phyloP scores from a whole-genome alignment of 2,329 filamentous ascomycete species.

The Cordyceps pruinosa region DNA sequence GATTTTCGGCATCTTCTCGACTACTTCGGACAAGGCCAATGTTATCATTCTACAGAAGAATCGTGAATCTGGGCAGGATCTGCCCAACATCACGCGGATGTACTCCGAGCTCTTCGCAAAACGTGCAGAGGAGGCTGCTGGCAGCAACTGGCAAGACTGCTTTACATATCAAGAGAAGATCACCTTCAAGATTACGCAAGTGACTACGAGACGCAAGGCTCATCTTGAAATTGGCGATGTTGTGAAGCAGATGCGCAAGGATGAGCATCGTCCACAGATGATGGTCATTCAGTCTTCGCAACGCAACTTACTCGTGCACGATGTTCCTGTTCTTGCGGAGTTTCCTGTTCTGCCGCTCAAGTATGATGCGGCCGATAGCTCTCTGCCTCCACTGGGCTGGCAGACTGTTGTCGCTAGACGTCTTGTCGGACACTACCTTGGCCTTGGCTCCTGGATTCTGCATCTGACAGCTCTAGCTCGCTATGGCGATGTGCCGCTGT shows the following conservation, averaged over 20 bases:
- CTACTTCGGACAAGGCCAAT: slow-evolving; percentile 69
- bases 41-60: slow-evolving; percentile 82
- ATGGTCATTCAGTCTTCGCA: slow-evolving; percentile 89
- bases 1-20: slow-evolving; percentile 90
- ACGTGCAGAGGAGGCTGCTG: slow-evolving; percentile 58
- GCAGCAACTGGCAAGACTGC: slow-evolving; percentile 67
- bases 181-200: slow-evolving; percentile 77
- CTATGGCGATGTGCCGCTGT: slow-evolving; percentile 90
- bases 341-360: slow-evolving; percentile 77
- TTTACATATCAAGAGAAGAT: slow-evolving; percentile 84
- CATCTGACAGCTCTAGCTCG: slow-evolving; percentile 82
- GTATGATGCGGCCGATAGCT: slow-evolving; percentile 76
- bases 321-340: slow-evolving; percentile 75
- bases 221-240: slow-evolving; percentile 81
- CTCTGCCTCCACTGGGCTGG: slow-evolving; percentile 88
- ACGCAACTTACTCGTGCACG: slow-evolving; percentile 70
- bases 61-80: slow-evolving; percentile 68
- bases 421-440: slow-evolving; percentile 82
- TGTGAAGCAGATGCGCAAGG: slow-evolving; percentile 83
- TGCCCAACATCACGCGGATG: slow-evolving; percentile 85
- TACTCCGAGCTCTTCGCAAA: slow-evolving; percentile 70
- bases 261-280: slow-evolving; percentile 73
- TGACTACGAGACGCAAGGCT: slow-evolving; percentile 84
- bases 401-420: slow-evolving; percentile 82
- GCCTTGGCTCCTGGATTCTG: slow-evolving; percentile 84